Evolutionary conservation across 495 filamentous ascomycete species (phyloP).

Genomic region (Aspergillus egyptiacus): DNA sequence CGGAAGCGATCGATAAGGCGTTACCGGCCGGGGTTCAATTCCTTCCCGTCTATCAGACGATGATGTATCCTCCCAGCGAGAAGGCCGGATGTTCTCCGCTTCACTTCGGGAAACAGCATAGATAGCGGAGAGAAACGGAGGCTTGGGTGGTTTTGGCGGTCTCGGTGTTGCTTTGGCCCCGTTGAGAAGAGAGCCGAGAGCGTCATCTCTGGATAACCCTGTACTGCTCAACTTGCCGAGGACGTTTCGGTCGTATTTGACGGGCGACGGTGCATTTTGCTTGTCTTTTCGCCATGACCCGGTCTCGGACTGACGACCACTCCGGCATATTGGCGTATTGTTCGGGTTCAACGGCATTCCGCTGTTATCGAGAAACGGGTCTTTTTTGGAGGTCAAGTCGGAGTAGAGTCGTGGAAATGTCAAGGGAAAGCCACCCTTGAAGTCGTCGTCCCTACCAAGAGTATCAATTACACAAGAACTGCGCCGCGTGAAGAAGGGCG

Average conservation of each 20-base stretch:
- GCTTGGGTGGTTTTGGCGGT: constrained; percentile 13
- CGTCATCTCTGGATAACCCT: not conserved
- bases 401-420: constrained; percentile 7
- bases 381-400: constrained; percentile 17
- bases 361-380: constrained; percentile 18
- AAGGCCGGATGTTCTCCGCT: constrained; percentile 4
- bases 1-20: not conserved
- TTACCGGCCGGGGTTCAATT: not conserved
- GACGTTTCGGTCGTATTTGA: not conserved
- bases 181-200: not conserved
- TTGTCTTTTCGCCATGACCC: constrained; percentile 6
- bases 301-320: constrained; percentile 1
- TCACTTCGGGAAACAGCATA: not conserved
- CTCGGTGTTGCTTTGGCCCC: not conserved
- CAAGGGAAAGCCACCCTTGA: not conserved
- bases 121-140: constrained; percentile 10
- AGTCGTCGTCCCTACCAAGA: not conserved
- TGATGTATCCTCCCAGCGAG: not conserved
- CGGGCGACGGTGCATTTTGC: constrained; percentile 4
- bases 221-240: not conserved
- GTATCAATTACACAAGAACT: not conserved
- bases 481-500: not conserved
- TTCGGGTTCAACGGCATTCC: constrained; percentile 17
- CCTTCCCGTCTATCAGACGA: not conserved
- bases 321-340: constrained; percentile 23